Base-by-base conservation (phyloP, 257 asterid species). In the Echium plantagineum region DNA sequence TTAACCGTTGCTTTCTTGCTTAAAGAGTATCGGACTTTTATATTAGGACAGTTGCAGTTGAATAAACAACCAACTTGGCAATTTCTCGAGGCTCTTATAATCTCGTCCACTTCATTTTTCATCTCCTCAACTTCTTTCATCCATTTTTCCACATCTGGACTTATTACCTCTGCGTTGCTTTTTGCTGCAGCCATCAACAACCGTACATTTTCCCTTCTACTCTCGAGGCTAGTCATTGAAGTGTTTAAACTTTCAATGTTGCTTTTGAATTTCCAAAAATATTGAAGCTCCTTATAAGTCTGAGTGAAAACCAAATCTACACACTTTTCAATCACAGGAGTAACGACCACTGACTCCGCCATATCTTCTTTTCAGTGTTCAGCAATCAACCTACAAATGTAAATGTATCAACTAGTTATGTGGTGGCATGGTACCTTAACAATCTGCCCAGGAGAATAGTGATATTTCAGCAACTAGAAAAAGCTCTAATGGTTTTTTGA, bases 1-100 rank as follows among this genome's bases (percentile, higher is more conserved):
- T 2, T 15, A 52, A 24, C n/a, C 19, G 28, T 0, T 46, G 66
- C 69, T 53, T 24, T 24, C 30, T 20, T 59, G 31, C 66, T 42
- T 2, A 53, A 0, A 0, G 6, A 46, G 38, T 52, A 53, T 5
- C 28, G 65, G 12, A 58, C 59, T 4, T 55, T 9, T 13, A 55
- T 9, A 59, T 42, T 58, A 55, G 59, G 0, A 61, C 55, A 57
- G 0, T 26, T 52, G 7, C 35, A 51, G 28, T 38, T 32, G 48
- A 63, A 19, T 9, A 9, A 17, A 10, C 61, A 69, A 15, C 57
- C 31, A n/a, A n/a, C n/a, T n/a, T n/a, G n/a, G n/a, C n/a, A n/a
- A n/a, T n/a, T n/a, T n/a, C n/a, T n/a, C n/a, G n/a, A n/a, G n/a
- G n/a, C n/a, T n/a, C n/a, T n/a, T n/a, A n/a, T n/a, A n/a, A n/a